A percentile compares a stretch with the other conserved stretches of the same genome.
These are phyloP conservation scores for Suillus alpinus DNA, from an alignment of 768 basidiomycete genomes.

Conservation along the genomic window DNA sequence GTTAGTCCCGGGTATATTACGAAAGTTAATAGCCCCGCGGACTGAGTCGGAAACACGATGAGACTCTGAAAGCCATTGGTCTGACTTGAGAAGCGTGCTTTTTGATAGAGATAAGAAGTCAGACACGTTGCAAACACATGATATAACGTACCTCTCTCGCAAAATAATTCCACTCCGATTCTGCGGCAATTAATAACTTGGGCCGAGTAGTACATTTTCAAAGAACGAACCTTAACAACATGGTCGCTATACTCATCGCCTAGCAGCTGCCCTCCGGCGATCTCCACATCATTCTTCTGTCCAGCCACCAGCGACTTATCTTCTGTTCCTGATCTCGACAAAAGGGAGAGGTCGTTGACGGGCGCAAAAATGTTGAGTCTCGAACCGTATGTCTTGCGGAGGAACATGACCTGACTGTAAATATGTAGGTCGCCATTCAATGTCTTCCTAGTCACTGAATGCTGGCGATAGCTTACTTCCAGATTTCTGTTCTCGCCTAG, in stretches of 20 bases:
- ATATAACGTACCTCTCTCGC: conserved; percentile 66
- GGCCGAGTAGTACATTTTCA: not conserved
- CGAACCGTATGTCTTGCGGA: conserved; percentile 79
- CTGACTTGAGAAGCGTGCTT: conserved; percentile 87
- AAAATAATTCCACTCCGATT: conserved; percentile 93
- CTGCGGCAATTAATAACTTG: conserved; percentile 38
- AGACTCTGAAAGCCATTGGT: conserved; percentile 83
- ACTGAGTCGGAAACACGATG: conserved; percentile 64
- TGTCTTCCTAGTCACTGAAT: not conserved
- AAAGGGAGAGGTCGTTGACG: conserved; percentile 78
- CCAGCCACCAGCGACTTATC: conserved; percentile 58
- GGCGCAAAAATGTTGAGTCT: conserved; percentile 89
- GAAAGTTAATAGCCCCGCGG: conserved; percentile 94
- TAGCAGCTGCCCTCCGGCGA: conserved; percentile 78
- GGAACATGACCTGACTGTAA: conserved; percentile 77
- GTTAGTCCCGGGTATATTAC: conserved; percentile 73
- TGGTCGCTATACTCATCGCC: conserved; percentile 97
- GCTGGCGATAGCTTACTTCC: conserved; percentile 63
- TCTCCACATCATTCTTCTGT: conserved; percentile 72
- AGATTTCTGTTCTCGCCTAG: conserved; percentile 82
- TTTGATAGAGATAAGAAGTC: not conserved
- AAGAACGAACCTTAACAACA: conserved; percentile 70
- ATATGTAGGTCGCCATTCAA: conserved; percentile 1
- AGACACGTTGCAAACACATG: conserved; percentile 1
- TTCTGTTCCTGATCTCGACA: conserved; percentile 69